Percentiles rank a stretch among this genome's conserved stretches.
phyloP scores from a whole-genome alignment of 2,329 filamentous ascomycete genomes.

The Triangularia setosa region DNA sequence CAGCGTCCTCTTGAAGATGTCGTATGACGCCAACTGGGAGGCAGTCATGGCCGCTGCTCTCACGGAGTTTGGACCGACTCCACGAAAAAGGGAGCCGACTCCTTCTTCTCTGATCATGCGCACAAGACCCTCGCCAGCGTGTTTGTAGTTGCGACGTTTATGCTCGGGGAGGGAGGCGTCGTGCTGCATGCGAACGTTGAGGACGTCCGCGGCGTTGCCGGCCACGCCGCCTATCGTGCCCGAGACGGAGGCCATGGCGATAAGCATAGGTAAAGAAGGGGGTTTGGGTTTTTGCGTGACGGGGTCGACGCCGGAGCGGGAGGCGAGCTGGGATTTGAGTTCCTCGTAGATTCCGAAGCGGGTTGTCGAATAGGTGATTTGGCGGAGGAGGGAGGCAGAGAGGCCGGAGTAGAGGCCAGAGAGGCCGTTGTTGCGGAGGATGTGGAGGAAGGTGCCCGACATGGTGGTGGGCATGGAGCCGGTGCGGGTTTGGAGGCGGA shows the following conservation, averaged over 20 bases:
- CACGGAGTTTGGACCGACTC: constrained; percentile 76
- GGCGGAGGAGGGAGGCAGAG: constrained; percentile 86
- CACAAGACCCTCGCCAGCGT: constrained; percentile 81
- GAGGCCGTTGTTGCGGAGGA: constrained; percentile 72
- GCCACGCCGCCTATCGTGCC: constrained; percentile 85
- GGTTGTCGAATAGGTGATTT: constrained; percentile 93
- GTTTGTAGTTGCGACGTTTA: constrained; percentile 80
- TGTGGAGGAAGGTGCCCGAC: constrained; percentile 79
- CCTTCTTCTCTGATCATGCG: constrained; percentile 89
- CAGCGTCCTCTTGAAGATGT: constrained; percentile 71
- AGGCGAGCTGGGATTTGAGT: constrained; percentile 64
- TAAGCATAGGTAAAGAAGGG: constrained; percentile 70
- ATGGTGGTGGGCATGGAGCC: constrained; percentile 74
- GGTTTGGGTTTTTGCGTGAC: constrained; percentile 33
- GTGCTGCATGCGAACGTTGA: constrained; percentile 99
- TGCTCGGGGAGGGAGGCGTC: constrained; percentile 70
- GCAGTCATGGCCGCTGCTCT: constrained; percentile 86
- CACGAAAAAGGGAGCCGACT: constrained; percentile 70
- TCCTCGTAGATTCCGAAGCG: constrained; percentile 97
- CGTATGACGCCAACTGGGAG: constrained; percentile 78
- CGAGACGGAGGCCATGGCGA: constrained; percentile 76
- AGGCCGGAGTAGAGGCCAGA: constrained; percentile 84
- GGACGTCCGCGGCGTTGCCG: constrained; percentile 91
- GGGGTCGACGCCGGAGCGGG: constrained; percentile 19
- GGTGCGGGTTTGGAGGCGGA: constrained; percentile 80